Conservation (phyloP, 2,329 filamentous ascomycete genomes). For the Penicillium fuscoglaucum region DNA sequence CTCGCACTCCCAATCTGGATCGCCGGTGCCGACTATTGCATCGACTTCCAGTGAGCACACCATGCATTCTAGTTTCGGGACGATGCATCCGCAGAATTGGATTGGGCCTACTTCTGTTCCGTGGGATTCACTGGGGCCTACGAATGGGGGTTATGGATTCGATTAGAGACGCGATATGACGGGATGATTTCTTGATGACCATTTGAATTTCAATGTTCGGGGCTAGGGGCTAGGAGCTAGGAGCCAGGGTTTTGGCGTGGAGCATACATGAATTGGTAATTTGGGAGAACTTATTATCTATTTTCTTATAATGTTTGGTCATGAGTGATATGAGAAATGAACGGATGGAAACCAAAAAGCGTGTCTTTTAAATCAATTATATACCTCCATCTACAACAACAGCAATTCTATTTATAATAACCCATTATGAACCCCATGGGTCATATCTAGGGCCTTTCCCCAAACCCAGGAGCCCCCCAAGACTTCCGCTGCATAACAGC, state of each 20-base stretch:
- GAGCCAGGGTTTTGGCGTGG: not conserved
- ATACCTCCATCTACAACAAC: not conserved
- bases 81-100: conserved; percentile 38
- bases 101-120: conserved; percentile 32
- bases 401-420: not conserved
- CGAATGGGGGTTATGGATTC: conserved; percentile 17
- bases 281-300: not conserved
- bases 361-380: not conserved
- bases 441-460: not conserved
- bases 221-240: no score
- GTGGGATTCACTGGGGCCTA: conserved; percentile 27
- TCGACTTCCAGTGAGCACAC: conserved; percentile 23
- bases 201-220: not conserved
- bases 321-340: conserved; percentile 9
- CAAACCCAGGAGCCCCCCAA: conserved; percentile 1
- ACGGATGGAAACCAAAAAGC: not conserved
- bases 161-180: conserved; percentile 7
- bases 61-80: conserved; percentile 23
- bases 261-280: not conserved
- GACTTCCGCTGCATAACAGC: conserved; percentile 9
- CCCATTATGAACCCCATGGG: no score
- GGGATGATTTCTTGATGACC: not conserved
- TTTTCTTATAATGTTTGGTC: conserved; percentile 4
- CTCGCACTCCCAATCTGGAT: conserved; percentile 18
- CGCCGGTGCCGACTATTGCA: conserved; percentile 21